Percentiles rank a stretch among this genome's conserved stretches.
These are phyloP conservation scores for Symbiodinium pilosum DNA, from an alignment of 73 alveolate species.

Conservation along the genomic window DNA sequence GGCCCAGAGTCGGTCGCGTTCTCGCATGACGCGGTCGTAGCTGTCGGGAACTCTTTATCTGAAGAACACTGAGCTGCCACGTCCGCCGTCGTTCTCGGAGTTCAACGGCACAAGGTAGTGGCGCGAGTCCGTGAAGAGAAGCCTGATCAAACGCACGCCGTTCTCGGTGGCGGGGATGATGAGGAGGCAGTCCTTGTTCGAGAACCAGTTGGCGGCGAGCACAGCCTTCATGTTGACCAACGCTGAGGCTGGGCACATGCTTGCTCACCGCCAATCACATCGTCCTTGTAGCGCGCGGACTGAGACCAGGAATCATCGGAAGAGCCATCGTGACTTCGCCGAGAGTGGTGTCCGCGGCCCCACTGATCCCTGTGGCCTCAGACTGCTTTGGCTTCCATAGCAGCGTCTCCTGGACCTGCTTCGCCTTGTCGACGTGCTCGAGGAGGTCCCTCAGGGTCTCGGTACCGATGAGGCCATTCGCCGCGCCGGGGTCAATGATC, in stretches of 20 bases:
- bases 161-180: neutral
- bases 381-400: neutral
- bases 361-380: conserved; percentile 1
- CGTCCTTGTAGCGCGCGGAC: neutral
- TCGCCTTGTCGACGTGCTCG: neutral
- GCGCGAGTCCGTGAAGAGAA: neutral
- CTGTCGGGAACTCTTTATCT: no score
- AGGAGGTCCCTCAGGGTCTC: neutral
- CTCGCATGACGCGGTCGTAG: no score
- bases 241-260: neutral
- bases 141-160: neutral
- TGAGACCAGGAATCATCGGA: neutral
- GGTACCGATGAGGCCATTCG: neutral
- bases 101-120: neutral
- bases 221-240: neutral
- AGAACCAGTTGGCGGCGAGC: neutral
- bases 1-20: no score
- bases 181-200: conserved; percentile 2
- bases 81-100: neutral
- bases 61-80: no score
- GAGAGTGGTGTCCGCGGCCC: neutral
- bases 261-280: neutral
- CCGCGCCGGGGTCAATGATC: neutral
- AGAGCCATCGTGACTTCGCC: conserved; percentile 14
- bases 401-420: neutral